Evolutionary conservation across 306 rosid genomes (phyloP).

Genomic region (Cercis canadensis): DNA sequence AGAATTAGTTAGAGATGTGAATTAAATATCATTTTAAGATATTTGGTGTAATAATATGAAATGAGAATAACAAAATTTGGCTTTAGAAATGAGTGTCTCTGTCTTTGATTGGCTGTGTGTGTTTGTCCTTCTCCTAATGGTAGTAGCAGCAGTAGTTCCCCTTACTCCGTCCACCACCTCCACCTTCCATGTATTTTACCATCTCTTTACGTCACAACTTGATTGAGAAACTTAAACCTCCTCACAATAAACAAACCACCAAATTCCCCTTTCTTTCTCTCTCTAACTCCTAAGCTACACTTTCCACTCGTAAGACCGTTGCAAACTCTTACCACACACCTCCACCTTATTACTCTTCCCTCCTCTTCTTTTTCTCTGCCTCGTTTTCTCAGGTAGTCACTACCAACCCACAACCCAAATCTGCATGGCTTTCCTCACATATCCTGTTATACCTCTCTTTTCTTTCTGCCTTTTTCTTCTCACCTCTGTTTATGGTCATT

Average conservation of each 20-base stretch:
- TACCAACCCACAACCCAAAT: not conserved
- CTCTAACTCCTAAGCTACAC: conserved; percentile 3
- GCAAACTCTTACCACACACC: conserved; percentile 36
- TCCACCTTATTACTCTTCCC: conserved; percentile 14
- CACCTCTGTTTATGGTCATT: conserved; percentile 48
- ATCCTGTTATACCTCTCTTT: conserved; percentile 14
- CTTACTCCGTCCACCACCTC: conserved; percentile 56
- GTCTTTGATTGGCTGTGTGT: not conserved
- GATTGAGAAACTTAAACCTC: conserved; percentile 54
- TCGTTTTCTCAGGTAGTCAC: not conserved
- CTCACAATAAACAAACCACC: conserved; percentile 27
- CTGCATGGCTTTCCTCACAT: conserved; percentile 43
- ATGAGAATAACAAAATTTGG: no score
- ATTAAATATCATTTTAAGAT: not conserved
- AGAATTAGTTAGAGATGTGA: not conserved
- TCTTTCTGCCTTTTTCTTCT: conserved; percentile 9
- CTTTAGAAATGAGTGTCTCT: not conserved
- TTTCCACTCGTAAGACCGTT: conserved; percentile 42
- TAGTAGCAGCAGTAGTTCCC: conserved; percentile 31
- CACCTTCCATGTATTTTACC: conserved; percentile 47
- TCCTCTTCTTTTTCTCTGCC: not conserved
- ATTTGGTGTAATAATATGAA: no score
- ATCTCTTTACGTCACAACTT: conserved; percentile 60
- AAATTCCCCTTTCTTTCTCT: conserved; percentile 15
- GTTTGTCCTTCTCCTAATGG: no score